phyloP scores from a whole-genome alignment of 768 basidiomycete genomes.

The Rhodotorula toruloides region DNA sequence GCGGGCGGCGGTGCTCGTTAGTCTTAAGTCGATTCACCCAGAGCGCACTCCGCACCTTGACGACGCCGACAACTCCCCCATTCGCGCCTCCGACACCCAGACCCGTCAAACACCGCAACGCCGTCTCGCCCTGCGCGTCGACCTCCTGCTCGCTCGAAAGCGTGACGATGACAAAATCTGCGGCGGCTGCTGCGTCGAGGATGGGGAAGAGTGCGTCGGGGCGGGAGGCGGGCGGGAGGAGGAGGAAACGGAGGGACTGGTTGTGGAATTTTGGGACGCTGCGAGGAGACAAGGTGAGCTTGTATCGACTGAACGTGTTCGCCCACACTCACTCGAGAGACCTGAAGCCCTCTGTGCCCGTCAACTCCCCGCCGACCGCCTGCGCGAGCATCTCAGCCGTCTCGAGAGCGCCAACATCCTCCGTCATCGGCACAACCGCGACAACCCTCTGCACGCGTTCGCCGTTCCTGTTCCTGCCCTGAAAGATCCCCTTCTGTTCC shows the following conservation, averaged over 20 bases:
- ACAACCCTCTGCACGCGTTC: constrained; percentile 80
- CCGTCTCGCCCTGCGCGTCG: constrained; percentile 73
- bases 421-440: constrained; percentile 75
- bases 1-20: background rate
- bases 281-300: background rate
- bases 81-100: constrained; percentile 83
- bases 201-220: constrained; percentile 58
- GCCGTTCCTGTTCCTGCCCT: constrained; percentile 50
- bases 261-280: constrained; percentile 76
- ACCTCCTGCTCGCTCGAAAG: constrained; percentile 80
- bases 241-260: constrained; percentile 75
- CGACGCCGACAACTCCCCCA: constrained; percentile 55
- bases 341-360: constrained; percentile 45
- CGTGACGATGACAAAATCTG: constrained; percentile 82
- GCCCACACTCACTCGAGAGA: constrained; percentile 21
- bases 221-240: constrained; percentile 50
- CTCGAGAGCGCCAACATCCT: constrained; percentile 57
- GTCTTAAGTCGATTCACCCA: too few species aligned
- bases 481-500: constrained; percentile 70
- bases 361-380: constrained; percentile 56
- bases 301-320: constrained; percentile 10
- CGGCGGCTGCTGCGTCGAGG: constrained; percentile 76
- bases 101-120: constrained; percentile 78
- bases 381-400: constrained; percentile 59
- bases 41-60: constrained; percentile 14